A percentile compares a stretch with the other conserved stretches of the same genome.
Conservation (phyloP, 768 basidiomycete species). For the Hirschioporus abietinus region DNA sequence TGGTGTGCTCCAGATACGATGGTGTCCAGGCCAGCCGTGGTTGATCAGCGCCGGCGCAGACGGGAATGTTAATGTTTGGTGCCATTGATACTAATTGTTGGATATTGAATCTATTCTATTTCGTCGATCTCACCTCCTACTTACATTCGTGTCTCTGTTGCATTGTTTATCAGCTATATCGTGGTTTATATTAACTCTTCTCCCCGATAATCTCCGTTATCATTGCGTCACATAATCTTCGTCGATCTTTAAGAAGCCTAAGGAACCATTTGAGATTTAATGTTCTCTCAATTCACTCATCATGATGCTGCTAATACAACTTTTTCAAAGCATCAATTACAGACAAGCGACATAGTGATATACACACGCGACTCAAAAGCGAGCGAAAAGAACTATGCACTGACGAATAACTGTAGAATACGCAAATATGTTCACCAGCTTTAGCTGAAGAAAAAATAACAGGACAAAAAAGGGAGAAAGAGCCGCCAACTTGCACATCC, state of each 20-base stretch:
- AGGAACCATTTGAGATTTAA: not conserved
- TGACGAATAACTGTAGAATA: not conserved
- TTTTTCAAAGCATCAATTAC: not conserved
- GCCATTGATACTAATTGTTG: constrained; percentile 17
- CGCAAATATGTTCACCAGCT: not conserved
- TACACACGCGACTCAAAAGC: not conserved
- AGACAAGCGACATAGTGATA: not conserved
- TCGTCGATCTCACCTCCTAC: not conserved
- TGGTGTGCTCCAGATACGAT: constrained; percentile 86
- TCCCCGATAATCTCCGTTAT: not conserved
- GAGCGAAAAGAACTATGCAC: not conserved
- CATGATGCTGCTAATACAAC: not conserved
- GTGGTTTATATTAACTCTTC: not conserved
- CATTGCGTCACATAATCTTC: not conserved
- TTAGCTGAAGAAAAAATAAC: not conserved
- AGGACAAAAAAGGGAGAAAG: too few species aligned
- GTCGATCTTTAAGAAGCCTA: not conserved
- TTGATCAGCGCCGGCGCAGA: constrained; percentile 90
- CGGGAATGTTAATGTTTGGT: constrained; percentile 85
- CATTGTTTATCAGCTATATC: not conserved
- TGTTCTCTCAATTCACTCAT: not conserved
- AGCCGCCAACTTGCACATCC: too few species aligned
- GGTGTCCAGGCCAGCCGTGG: constrained; percentile 91
- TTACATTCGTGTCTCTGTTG: not conserved
- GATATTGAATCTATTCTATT: not conserved